These are phyloP conservation scores for Vitis cinerea DNA, from an alignment of 164 flowering plant species.

Conservation along the genomic window DNA sequence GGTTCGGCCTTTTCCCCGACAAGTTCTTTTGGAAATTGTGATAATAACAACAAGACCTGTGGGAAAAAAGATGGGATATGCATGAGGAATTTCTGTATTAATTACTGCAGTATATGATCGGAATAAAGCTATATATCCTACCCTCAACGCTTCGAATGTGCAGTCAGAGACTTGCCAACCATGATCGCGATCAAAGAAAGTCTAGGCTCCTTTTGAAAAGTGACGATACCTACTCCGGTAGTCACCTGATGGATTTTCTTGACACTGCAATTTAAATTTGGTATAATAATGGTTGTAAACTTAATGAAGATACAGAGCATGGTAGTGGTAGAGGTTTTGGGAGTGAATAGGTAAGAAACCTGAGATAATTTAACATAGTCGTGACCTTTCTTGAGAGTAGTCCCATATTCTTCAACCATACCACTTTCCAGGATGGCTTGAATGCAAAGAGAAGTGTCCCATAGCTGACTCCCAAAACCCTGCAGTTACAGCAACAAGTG, in stretches of 20 bases:
- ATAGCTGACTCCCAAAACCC: slow-evolving; percentile 42
- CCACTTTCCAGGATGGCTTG: slow-evolving; percentile 38
- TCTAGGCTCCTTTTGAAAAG: slow-evolving; percentile 62
- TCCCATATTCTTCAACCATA: slow-evolving; percentile 27
- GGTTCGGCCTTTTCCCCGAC: slow-evolving; percentile 51
- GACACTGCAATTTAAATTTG: slow-evolving; percentile 21
- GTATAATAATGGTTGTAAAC: neutral
- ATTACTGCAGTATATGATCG: neutral
- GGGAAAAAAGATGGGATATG: neutral
- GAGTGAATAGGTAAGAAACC: slow-evolving; percentile 12
- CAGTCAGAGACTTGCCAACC: slow-evolving; percentile 75
- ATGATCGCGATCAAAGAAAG: slow-evolving; percentile 61
- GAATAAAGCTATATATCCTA: slow-evolving; percentile 7
- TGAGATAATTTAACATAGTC: slow-evolving; percentile 37
- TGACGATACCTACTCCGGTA: slow-evolving; percentile 51
- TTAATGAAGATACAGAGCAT: too few relatives aligned
- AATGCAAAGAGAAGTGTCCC: slow-evolving; percentile 36
- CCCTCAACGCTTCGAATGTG: slow-evolving; percentile 62
- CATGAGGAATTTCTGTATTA: neutral
- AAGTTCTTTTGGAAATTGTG: slow-evolving; percentile 46
- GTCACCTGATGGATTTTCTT: slow-evolving; percentile 54
- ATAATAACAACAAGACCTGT: slow-evolving; percentile 47
- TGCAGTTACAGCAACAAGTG: slow-evolving; percentile 28
- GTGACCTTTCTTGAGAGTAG: slow-evolving; percentile 33
- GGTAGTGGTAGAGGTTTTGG: neutral